Evolutionary conservation across 192 early-diverging fungal genomes (phyloP).

Genomic region (Obelidium mucronatum): DNA sequence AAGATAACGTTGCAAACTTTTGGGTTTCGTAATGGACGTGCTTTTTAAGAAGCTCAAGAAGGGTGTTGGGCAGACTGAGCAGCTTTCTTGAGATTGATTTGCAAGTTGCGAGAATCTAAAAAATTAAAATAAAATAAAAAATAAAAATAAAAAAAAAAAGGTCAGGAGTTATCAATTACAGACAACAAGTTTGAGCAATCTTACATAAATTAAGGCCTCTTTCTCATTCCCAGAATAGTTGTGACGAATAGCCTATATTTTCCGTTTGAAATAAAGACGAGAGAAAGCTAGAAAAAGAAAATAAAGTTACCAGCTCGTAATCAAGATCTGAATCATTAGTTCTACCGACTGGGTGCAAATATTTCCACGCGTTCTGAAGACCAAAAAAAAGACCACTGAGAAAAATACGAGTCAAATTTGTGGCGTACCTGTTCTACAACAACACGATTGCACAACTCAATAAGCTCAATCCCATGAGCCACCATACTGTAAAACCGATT

Average conservation of each 20-base stretch:
- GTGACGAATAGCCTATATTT: slow-evolving; percentile 52
- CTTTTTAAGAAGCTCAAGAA: neutral
- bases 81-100: neutral
- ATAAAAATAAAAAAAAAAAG: neutral
- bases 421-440: too few species aligned
- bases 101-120: neutral
- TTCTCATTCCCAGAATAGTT: slow-evolving; percentile 58
- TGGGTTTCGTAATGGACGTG: neutral
- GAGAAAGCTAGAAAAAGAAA: too few species aligned
- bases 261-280: too few species aligned
- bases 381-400: neutral
- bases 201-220: slow-evolving; percentile 52
- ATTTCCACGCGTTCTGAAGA: slow-evolving; percentile 57
- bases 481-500: neutral
- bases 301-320: too few species aligned
- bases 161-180: too few species aligned
- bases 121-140: neutral
- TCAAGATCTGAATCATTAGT: slow-evolving; percentile 47
- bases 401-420: too few species aligned
- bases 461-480: neutral
- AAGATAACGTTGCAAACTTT: neutral
- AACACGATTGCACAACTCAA: neutral
- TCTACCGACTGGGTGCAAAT: slow-evolving; percentile 44
- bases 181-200: too few species aligned
- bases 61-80: neutral